Percentiles rank a stretch among this genome's conserved stretches.
phyloP scores from a whole-genome alignment of 192 early-diverging fungal genomes.

The Coemansia aciculifera region DNA sequence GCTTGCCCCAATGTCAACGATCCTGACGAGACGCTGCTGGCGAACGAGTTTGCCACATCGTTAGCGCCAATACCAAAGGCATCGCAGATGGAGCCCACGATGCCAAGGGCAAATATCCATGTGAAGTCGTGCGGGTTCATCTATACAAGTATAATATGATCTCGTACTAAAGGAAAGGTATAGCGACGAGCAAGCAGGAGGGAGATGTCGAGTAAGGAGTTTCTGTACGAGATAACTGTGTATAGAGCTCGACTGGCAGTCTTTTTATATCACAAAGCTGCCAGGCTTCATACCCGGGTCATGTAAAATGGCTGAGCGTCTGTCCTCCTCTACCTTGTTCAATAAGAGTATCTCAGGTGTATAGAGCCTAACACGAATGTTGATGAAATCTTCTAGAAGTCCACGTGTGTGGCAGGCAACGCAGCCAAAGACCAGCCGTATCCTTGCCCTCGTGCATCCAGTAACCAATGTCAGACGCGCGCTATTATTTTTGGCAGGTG shows the following conservation, averaged over 20 bases:
- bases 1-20: slow-evolving; percentile 76
- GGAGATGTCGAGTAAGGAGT: neutral
- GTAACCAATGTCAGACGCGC: neutral
- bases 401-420: neutral
- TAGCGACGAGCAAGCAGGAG: neutral
- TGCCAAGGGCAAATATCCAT: slow-evolving; percentile 68
- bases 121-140: slow-evolving; percentile 64
- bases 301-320: neutral
- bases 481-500: neutral
- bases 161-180: neutral
- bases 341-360: neutral
- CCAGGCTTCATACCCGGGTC: neutral
- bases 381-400: neutral
- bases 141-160: neutral
- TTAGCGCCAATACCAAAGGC: slow-evolving; percentile 83
- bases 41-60: slow-evolving; percentile 88
- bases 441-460: slow-evolving; percentile 4
- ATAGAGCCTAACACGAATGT: neutral
- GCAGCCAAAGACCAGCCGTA: neutral
- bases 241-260: neutral
- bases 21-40: slow-evolving; percentile 80
- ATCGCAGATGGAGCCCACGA: slow-evolving; percentile 67
- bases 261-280: neutral
- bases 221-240: neutral
- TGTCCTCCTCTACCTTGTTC: neutral